phyloP scores from a whole-genome alignment of 2,329 filamentous ascomycete species.

The Pezicula radicicola region DNA sequence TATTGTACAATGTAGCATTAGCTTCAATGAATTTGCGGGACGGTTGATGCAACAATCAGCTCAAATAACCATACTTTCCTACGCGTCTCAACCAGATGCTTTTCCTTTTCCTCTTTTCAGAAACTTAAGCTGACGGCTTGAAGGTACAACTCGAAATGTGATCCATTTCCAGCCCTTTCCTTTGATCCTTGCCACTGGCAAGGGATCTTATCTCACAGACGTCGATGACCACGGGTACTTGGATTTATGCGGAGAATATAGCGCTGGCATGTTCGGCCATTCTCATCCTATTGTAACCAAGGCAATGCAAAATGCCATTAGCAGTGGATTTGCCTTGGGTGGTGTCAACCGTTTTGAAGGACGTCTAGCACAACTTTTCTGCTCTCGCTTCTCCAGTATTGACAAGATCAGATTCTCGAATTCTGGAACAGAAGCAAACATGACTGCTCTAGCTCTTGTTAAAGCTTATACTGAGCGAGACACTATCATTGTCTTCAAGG shows the following conservation, averaged over 20 bases:
- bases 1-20: too few species aligned
- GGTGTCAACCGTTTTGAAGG: conserved; percentile 48
- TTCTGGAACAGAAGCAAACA: conserved; percentile 62
- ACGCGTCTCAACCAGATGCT: too few species aligned
- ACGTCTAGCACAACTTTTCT: conserved; percentile 45
- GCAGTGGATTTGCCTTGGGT: conserved; percentile 49
- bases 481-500: conserved; percentile 14
- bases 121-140: too few species aligned
- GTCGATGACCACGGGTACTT: conserved; percentile 36
- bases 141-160: conserved; percentile 13
- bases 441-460: conserved; percentile 48
- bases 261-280: conserved; percentile 65
- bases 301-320: conserved; percentile 42
- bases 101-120: too few species aligned
- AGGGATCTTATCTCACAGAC: conserved; percentile 7
- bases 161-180: conserved; percentile 13
- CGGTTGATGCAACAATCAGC: too few species aligned
- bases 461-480: conserved; percentile 10
- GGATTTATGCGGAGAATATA: conserved; percentile 61
- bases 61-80: too few species aligned
- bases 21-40: too few species aligned
- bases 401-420: conserved; percentile 59
- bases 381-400: conserved; percentile 45
- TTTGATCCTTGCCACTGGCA: conserved; percentile 8
- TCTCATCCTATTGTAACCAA: conserved; percentile 51